Conservation (phyloP, 495 filamentous ascomycete species). For the Hypoxylon crocopeplum region DNA sequence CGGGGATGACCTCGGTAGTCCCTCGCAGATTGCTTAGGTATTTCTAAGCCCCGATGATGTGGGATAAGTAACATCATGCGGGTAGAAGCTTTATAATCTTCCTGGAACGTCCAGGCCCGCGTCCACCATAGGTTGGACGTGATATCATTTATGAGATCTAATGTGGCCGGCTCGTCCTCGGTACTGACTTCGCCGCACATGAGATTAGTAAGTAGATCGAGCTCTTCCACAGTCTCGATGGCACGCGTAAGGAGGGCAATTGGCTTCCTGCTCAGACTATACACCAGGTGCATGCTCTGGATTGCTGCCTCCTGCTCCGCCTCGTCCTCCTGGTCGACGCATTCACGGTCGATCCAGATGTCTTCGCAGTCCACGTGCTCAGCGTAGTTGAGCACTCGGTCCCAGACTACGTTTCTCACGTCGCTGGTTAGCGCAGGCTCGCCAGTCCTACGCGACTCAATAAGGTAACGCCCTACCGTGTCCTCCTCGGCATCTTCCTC, state of each 20-base stretch:
- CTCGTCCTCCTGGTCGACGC: slow-evolving; percentile 46
- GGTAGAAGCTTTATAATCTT: slow-evolving; percentile 40
- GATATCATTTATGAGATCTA: slow-evolving; percentile 36
- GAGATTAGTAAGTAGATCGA: slow-evolving; percentile 34
- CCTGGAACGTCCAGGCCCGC: slow-evolving; percentile 45
- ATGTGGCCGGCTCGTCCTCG: slow-evolving; percentile 30
- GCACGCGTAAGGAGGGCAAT: slow-evolving; percentile 42
- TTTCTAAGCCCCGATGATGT: slow-evolving; percentile 33
- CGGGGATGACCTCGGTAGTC: slow-evolving; percentile 15
- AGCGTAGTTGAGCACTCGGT: slow-evolving; percentile 36
- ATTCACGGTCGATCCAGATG: slow-evolving; percentile 55
- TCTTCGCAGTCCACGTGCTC: slow-evolving; percentile 33
- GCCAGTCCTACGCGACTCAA: slow-evolving; percentile 35
- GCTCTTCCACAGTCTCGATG: slow-evolving; percentile 32
- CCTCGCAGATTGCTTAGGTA: slow-evolving; percentile 19
- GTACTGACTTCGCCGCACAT: slow-evolving; percentile 25
- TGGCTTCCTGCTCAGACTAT: slow-evolving; percentile 37
- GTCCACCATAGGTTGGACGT: slow-evolving; percentile 43
- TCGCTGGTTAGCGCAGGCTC: slow-evolving; percentile 30
- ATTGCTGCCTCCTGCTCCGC: slow-evolving; percentile 44
- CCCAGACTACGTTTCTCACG: slow-evolving; percentile 36
- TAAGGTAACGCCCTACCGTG: slow-evolving; percentile 16
- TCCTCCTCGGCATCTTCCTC: slow-evolving; percentile 21
- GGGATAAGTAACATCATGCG: slow-evolving; percentile 42
- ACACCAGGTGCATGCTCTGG: slow-evolving; percentile 53